Evolutionary conservation across 306 rosid genomes (phyloP).

Genomic region (Aeschynomene evenia): DNA sequence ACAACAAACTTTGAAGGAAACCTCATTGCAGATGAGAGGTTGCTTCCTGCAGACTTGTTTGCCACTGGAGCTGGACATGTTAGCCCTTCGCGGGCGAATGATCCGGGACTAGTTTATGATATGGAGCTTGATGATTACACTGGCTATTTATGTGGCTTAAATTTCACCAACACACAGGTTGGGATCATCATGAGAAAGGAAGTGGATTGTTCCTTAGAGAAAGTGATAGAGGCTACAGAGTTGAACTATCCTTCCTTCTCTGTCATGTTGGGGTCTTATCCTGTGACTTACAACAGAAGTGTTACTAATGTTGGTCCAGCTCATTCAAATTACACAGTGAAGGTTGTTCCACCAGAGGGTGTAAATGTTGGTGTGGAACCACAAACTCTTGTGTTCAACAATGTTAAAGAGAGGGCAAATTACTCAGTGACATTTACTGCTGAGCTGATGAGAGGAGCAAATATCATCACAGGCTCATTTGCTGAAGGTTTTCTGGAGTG

Average conservation of each 20-base stretch:
- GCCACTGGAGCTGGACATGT: constrained; percentile 77
- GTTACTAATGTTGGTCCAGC: constrained; percentile 69
- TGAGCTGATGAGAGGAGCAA: not conserved
- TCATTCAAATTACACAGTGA: constrained; percentile 42
- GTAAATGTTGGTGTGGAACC: constrained; percentile 59
- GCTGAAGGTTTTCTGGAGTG: constrained; percentile 59
- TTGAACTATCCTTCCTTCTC: constrained; percentile 77
- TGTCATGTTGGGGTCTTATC: constrained; percentile 42
- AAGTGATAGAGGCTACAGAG: constrained; percentile 24
- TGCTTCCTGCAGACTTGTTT: constrained; percentile 55
- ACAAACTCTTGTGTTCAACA: constrained; percentile 30
- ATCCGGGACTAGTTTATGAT: constrained; percentile 72
- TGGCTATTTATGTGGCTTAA: constrained; percentile 69
- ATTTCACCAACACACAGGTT: constrained; percentile 10
- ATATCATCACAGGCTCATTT: constrained; percentile 28
- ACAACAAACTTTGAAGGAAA: constrained; percentile 18
- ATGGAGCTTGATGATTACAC: constrained; percentile 62
- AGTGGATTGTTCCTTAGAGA: constrained; percentile 34
- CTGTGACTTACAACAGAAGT: constrained; percentile 57
- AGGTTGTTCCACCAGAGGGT: constrained; percentile 46
- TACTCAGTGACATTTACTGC: constrained; percentile 47
- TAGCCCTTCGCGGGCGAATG: constrained; percentile 64
- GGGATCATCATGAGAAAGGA: constrained; percentile 34
- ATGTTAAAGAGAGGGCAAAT: not conserved
- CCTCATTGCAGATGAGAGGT: constrained; percentile 48